These are phyloP conservation scores for Fraxinus paxiana DNA, from an alignment of 305 asterid genomes.

Conservation along the genomic window DNA sequence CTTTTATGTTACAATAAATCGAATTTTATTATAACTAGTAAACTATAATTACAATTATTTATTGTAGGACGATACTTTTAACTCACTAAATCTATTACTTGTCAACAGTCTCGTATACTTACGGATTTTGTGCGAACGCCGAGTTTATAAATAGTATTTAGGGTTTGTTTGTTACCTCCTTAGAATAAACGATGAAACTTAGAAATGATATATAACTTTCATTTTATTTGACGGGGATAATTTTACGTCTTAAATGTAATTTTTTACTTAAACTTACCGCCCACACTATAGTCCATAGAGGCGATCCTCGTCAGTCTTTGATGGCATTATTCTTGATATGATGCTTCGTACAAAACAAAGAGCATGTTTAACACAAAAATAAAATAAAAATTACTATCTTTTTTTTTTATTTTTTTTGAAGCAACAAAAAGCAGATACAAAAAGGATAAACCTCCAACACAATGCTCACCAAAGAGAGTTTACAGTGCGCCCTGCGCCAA, in stretches of 20 bases:
- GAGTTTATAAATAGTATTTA: not conserved
- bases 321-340: not conserved
- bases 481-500: too few species aligned
- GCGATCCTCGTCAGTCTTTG: not conserved
- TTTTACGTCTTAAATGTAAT: not conserved
- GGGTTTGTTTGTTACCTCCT: not conserved
- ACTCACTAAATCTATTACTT: not conserved
- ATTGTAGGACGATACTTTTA: not conserved
- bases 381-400: not conserved
- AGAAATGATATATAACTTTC: not conserved
- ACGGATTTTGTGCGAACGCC: not conserved
- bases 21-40: not conserved
- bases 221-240: not conserved
- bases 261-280: not conserved
- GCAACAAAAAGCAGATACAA: too few species aligned
- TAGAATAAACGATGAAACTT: not conserved
- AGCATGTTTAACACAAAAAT: not conserved
- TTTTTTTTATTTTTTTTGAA: too few species aligned
- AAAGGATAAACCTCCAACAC: too few species aligned
- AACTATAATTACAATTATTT: not conserved
- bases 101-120: not conserved
- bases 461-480: too few species aligned
- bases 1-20: not conserved
- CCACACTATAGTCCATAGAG: not conserved
- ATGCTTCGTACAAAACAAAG: not conserved